phyloP scores from a whole-genome alignment of 257 asterid species.

The Plantago major region DNA sequence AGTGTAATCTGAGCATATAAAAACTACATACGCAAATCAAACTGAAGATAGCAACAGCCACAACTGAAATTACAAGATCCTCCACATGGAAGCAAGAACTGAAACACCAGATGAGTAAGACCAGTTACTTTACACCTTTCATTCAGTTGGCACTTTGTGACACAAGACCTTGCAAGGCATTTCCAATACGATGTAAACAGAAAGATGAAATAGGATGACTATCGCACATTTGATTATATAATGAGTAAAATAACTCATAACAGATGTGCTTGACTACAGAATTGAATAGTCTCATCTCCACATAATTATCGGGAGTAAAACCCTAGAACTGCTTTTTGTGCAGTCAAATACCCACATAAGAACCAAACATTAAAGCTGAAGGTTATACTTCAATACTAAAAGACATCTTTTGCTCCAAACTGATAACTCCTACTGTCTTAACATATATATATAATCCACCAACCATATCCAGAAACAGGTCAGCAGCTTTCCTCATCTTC shows the following conservation, averaged over 20 bases:
- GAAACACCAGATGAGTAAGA: too few relatives aligned
- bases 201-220: not conserved
- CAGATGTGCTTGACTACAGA: not conserved
- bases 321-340: not conserved
- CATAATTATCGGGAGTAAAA: not conserved
- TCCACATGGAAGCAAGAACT: too few relatives aligned
- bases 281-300: not conserved
- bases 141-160: too few relatives aligned
- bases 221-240: not conserved
- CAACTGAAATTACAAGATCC: too few relatives aligned
- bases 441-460: not conserved
- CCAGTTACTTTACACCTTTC: too few relatives aligned
- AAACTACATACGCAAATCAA: not conserved
- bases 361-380: not conserved
- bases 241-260: not conserved
- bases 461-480: not conserved
- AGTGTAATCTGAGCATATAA: not conserved
- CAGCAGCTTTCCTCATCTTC: conserved; percentile 36
- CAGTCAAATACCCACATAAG: conserved; percentile 2
- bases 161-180: too few relatives aligned
- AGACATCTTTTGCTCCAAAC: not conserved
- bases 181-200: not conserved
- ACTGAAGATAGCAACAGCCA: not conserved
- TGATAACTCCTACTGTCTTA: not conserved
- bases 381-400: not conserved